phyloP scores from a whole-genome alignment of 352 stramenopile species.

The Phytophthora chlamydospora region DNA sequence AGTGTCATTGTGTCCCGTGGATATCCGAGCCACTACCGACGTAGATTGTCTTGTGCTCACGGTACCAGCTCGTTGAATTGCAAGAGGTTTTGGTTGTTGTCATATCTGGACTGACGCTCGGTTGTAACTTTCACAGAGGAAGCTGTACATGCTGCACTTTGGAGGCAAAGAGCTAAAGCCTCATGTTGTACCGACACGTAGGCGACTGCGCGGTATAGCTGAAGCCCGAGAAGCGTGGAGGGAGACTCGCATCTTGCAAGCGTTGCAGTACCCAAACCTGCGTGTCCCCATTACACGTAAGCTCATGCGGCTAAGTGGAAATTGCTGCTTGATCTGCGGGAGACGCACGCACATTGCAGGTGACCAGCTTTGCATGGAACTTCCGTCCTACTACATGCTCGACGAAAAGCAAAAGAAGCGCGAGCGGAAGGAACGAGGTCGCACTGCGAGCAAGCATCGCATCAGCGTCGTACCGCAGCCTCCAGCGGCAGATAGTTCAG shows the following conservation, averaged over 20 bases:
- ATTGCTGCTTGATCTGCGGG: constrained; percentile 79
- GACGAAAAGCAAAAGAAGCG: constrained; percentile 67
- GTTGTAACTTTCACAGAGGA: constrained; percentile 43
- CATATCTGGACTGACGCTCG: not conserved
- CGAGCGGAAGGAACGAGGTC: constrained; percentile 41
- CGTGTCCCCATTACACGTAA: constrained; percentile 81
- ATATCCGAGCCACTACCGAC: constrained; percentile 76
- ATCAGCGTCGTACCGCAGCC: constrained; percentile 43
- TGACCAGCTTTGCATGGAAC: constrained; percentile 84
- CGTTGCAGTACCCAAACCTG: constrained; percentile 68
- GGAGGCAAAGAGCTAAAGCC: constrained; percentile 68
- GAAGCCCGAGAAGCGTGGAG: constrained; percentile 71
- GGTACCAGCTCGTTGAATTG: constrained; percentile 38
- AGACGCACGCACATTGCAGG: constrained; percentile 72
- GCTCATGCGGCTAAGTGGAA: constrained; percentile 85
- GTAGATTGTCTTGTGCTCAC: constrained; percentile 78
- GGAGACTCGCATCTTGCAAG: constrained; percentile 77
- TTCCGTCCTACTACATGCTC: constrained; percentile 69
- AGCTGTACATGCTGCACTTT: constrained; percentile 80
- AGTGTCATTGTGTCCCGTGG: constrained; percentile 62
- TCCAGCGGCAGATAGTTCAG: constrained; percentile 3
- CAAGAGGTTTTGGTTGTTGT: not conserved
- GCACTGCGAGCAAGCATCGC: constrained; percentile 54
- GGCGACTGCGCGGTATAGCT: constrained; percentile 54
- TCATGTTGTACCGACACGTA: constrained; percentile 53